phyloP scores from a whole-genome alignment of 2,329 filamentous ascomycete genomes.

The Trichoderma guizhouense region DNA sequence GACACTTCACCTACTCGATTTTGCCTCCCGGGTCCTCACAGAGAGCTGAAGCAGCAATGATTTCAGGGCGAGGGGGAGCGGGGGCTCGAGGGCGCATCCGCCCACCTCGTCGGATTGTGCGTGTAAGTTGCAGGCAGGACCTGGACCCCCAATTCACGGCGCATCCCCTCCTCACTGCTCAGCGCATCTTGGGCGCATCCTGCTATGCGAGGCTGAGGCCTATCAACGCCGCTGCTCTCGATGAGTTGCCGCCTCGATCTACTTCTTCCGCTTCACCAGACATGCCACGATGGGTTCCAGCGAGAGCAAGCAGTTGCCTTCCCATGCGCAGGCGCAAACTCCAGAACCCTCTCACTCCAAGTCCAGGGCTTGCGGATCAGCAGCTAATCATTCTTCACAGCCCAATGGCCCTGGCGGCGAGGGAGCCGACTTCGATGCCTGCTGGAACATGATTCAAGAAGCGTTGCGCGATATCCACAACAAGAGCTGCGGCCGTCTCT shows the following conservation, averaged over 20 bases:
- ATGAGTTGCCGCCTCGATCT: not conserved
- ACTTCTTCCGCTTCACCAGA: not conserved
- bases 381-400: slow-evolving; percentile 29
- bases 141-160: not conserved
- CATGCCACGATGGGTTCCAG: slow-evolving; percentile 8
- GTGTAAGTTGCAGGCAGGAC: slow-evolving; percentile 33
- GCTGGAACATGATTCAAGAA: slow-evolving; percentile 72
- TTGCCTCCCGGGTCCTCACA: not conserved
- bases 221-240: not conserved
- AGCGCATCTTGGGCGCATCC: not conserved
- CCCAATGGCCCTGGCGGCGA: slow-evolving; percentile 47
- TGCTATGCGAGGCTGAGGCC: not conserved
- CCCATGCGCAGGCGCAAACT: not conserved
- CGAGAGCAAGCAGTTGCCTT: not conserved
- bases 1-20: not conserved
- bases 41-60: slow-evolving; percentile 35
- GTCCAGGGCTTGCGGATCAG: not conserved
- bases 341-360: not conserved
- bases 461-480: slow-evolving; percentile 86
- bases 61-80: slow-evolving; percentile 47
- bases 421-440: slow-evolving; percentile 76
- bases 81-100: slow-evolving; percentile 41
- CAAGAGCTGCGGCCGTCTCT: slow-evolving; percentile 83
- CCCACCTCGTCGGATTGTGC: slow-evolving; percentile 41
- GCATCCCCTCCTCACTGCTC: not conserved